phyloP scores from a whole-genome alignment of 78 protist genomes.

The Protostelium mycophagum region DNA sequence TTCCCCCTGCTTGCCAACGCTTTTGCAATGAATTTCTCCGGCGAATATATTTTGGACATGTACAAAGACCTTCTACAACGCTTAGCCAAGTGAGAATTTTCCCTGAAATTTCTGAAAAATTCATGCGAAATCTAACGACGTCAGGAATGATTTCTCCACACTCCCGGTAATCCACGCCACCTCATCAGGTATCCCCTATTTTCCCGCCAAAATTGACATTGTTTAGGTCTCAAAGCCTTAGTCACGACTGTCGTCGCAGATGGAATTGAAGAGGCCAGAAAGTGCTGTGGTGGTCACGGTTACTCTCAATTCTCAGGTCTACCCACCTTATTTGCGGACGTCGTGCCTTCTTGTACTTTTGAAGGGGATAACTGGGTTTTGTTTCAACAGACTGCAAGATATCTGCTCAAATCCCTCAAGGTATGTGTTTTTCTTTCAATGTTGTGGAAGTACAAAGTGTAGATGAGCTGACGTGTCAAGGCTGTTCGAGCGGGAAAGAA shows the following conservation, averaged over 20 bases:
- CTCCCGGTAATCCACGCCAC: background rate
- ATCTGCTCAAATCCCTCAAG: slow-evolving; percentile 20
- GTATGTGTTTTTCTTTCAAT: background rate
- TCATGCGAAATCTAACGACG: background rate
- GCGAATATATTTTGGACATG: background rate
- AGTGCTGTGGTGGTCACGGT: slow-evolving; percentile 85
- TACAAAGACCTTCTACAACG: background rate
- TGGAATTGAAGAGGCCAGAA: slow-evolving; percentile 61
- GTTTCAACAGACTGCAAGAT: slow-evolving; percentile 63
- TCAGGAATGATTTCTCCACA: background rate
- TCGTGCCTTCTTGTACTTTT: slow-evolving; percentile 22
- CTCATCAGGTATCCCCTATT: no score
- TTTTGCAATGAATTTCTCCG: slow-evolving; percentile 22
- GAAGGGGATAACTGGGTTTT: slow-evolving; percentile 64
- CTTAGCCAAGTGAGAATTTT: background rate
- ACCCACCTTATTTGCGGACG: slow-evolving; percentile 7
- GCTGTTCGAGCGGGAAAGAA: slow-evolving; percentile 8
- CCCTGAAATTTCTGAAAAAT: background rate
- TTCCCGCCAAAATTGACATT: no score
- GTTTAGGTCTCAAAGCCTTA: slow-evolving; percentile 77
- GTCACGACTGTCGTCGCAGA: slow-evolving; percentile 24
- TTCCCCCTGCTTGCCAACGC: slow-evolving; percentile 21
- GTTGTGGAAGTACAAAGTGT: background rate
- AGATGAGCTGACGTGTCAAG: background rate
- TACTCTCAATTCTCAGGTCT: slow-evolving; percentile 46